Evolutionary conservation across 805 yeast species (phyloP), one percentile per base, ranked within the genome.

Genomic region (Hanseniaspora lachancei): DNA sequence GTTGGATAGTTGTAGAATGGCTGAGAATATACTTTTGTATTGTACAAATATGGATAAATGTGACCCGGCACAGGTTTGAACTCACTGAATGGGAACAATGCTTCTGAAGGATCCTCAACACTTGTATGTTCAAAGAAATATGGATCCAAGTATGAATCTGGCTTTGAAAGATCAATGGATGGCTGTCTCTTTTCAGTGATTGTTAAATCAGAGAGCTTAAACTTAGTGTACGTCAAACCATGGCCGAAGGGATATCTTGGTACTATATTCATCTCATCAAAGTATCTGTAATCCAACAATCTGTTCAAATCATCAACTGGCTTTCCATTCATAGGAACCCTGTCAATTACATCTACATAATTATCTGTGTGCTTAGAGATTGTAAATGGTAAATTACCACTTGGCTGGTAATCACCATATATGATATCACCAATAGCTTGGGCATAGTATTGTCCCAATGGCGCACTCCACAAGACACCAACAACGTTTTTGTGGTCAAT

Each of bases 321-420:
- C 35, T 60, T 58, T 1, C 74, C 74, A 49, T 70, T 62, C 24
- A 63, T 60, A 3, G 68, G 66, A 15, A 70, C 64, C 38, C 66
- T 70, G 49, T 72, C 74, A 54, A 76, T 60, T 12, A 77, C 67
- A 23, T 77, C 75, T 27, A 75, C 77, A 59, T 80, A 74, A 60
- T 65, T 81, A 53, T 62, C 66, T 50, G 67, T 68, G 58, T 76
- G 74, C 61, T 73, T 75, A 13, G 86, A 83, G 59, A 81, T 73
- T 4, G 86, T 79, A 62, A 80, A 80, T 1, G 86, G 84, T 38
- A 81, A 69, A 58, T 76, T 73, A 5, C 86, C 86, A 39, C 82
- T 77, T 9, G 86, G 85, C 58, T 76, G 76, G n/a, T 69, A 71
- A 39, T 77, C 81, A 0, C 86, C 86, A 65, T 77, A 81, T 20